Evolutionary conservation across 306 rosid genomes (phyloP).

Genomic region (Aeschynomene evenia): DNA sequence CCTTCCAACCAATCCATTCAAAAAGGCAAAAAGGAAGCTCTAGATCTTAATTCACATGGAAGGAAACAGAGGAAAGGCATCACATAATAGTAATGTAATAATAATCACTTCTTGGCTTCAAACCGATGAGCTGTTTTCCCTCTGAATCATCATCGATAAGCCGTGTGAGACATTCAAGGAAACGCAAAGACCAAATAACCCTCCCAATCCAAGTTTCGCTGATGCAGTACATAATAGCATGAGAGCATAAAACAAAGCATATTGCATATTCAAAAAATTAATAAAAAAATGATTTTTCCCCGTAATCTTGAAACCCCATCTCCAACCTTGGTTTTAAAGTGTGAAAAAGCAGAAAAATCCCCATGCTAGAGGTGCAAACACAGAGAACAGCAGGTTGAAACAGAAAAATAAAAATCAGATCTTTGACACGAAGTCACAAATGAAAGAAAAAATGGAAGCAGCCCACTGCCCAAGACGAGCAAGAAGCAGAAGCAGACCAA

Average conservation of each 20-base stretch:
- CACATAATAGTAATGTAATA: not conserved
- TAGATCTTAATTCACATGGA: slow-evolving; percentile 34
- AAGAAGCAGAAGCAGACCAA: not conserved
- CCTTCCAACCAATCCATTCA: not conserved
- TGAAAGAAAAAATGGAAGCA: not conserved
- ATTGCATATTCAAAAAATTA: not conserved
- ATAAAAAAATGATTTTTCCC: not conserved
- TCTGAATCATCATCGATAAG: slow-evolving; percentile 13
- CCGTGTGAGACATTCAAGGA: not conserved
- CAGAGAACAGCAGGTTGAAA: not conserved
- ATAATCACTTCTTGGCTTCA: slow-evolving; percentile 31
- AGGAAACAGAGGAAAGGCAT: slow-evolving; percentile 12
- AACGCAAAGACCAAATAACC: not conserved
- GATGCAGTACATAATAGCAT: not conserved
- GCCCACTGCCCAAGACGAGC: not conserved
- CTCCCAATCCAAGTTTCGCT: not conserved
- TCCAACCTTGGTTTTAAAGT: not conserved
- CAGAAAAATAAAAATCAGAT: not conserved
- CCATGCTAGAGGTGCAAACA: not conserved
- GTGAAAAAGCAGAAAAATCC: not conserved
- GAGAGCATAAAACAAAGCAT: not conserved
- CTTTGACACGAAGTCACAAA: not conserved
- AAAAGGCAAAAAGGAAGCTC: slow-evolving; percentile 17
- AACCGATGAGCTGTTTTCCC: slow-evolving; percentile 27
- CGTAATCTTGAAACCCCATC: slow-evolving; percentile 10